Conservation (phyloP, 768 basidiomycete species). For the Phylloporus rhodoxanthus region DNA sequence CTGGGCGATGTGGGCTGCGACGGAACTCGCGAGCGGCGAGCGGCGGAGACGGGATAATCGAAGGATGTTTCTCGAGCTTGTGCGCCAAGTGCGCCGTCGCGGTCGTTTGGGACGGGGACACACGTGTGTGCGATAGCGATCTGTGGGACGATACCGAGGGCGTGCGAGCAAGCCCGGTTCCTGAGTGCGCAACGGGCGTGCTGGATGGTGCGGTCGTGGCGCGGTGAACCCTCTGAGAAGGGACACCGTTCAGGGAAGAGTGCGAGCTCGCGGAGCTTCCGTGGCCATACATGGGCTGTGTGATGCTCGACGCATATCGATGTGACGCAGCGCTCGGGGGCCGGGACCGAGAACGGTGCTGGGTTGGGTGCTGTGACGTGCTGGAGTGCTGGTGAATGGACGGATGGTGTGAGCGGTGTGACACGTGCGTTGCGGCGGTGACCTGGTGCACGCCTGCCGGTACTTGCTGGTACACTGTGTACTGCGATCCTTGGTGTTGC, state of each 20-base stretch:
- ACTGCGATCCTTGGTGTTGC: slow-evolving; percentile 18
- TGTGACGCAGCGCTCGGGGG: slow-evolving; percentile 30
- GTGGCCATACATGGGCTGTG: slow-evolving; percentile 23
- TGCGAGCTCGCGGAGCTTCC: slow-evolving; percentile 21
- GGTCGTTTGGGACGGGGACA: slow-evolving; percentile 1
- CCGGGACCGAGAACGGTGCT: slow-evolving; percentile 22
- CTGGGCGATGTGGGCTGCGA: slow-evolving; percentile 18
- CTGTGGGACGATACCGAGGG: slow-evolving; percentile 11
- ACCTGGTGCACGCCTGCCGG: slow-evolving; percentile 6
- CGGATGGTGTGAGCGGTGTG: slow-evolving; percentile 6
- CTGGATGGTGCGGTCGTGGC: slow-evolving; percentile 10
- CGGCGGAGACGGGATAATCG: not conserved
- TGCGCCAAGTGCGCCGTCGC: not conserved
- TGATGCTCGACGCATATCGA: slow-evolving; percentile 24
- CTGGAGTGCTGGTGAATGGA: slow-evolving; percentile 10
- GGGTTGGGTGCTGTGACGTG: slow-evolving; percentile 15
- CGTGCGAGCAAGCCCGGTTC: not conserved
- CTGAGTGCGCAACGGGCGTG: slow-evolving; percentile 4
- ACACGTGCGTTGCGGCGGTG: slow-evolving; percentile 12
- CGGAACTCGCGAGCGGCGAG: slow-evolving; percentile 15
- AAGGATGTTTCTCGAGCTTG: slow-evolving; percentile 1
- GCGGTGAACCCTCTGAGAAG: slow-evolving; percentile 11
- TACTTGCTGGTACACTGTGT: slow-evolving; percentile 8
- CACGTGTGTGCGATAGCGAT: slow-evolving; percentile 18
- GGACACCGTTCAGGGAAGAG: slow-evolving; percentile 17